Evolutionary conservation across 2,329 filamentous ascomycete genomes (phyloP).

Genomic region (Fusarium ambrosium): DNA sequence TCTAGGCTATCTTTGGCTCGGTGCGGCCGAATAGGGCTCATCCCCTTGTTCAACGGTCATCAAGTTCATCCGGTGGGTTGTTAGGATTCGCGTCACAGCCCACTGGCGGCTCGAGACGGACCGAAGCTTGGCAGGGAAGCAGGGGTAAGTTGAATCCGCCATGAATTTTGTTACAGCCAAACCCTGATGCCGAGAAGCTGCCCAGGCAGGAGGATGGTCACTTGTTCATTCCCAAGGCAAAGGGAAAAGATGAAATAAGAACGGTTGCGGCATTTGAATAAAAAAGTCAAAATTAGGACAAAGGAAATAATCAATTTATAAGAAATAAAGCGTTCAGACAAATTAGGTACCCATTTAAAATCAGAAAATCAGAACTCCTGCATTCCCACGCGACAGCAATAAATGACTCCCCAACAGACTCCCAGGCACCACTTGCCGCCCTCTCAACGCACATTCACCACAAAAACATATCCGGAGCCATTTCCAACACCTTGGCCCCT

Average conservation of each 20-base stretch:
- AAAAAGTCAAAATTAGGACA: neutral
- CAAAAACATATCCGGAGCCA: neutral
- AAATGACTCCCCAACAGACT: neutral
- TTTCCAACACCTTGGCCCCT: neutral
- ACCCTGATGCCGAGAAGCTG: neutral
- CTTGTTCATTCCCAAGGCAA: neutral
- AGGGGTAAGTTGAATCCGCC: no score
- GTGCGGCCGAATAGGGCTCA: neutral
- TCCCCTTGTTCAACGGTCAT: neutral
- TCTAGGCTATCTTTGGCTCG: neutral
- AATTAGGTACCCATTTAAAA: neutral
- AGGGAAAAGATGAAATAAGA: neutral
- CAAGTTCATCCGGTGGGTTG: neutral
- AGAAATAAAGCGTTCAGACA: neutral
- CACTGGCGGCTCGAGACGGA: neutral
- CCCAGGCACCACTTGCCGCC: neutral
- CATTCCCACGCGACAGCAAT: neutral
- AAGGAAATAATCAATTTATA: neutral
- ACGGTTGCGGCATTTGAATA: neutral
- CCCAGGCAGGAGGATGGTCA: neutral
- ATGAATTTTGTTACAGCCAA: neutral
- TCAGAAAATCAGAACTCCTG: neutral
- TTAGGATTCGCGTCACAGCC: neutral
- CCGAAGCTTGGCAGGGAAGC: no score
- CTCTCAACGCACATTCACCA: neutral